Evolutionary conservation across 257 asterid species (phyloP).

Genomic region (Scutellaria baicalensis): DNA sequence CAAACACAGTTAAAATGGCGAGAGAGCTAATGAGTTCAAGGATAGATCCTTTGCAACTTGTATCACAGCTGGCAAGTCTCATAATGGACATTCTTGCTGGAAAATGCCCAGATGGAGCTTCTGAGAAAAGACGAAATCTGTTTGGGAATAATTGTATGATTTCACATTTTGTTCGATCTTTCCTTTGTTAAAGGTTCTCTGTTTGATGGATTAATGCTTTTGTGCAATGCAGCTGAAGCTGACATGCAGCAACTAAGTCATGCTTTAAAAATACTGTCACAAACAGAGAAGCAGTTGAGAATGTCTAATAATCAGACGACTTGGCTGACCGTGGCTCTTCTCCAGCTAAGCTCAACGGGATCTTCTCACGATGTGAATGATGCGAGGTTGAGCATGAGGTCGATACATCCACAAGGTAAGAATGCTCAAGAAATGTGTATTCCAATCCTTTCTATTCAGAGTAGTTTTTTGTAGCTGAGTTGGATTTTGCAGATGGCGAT

Average conservation of each 20-base stretch:
- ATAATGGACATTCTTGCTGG: conserved; percentile 89
- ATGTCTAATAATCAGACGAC: conserved; percentile 59
- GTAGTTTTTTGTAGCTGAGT: not conserved
- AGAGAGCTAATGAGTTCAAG: conserved; percentile 83
- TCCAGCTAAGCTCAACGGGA: conserved; percentile 58
- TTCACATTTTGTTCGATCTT: too few species aligned
- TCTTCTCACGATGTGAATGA: conserved; percentile 31
- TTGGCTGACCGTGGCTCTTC: conserved; percentile 75
- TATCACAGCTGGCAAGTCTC: conserved; percentile 84
- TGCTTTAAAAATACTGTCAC: conserved; percentile 74
- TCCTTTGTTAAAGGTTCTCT: too few species aligned
- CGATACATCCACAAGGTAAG: conserved; percentile 53
- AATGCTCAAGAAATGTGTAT: not conserved
- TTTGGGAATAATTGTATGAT: conserved; percentile 56
- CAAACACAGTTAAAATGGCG: conserved; percentile 75
- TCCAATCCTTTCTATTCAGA: not conserved
- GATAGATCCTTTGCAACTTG: conserved; percentile 81
- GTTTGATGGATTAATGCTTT: too few species aligned
- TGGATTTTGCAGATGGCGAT: conserved; percentile 40
- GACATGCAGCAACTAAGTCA: conserved; percentile 67
- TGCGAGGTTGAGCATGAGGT: conserved; percentile 34
- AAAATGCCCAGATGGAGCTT: conserved; percentile 41
- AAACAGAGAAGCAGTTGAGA: conserved; percentile 82
- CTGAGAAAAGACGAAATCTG: conserved; percentile 39
- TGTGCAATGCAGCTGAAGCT: conserved; percentile 45